These are phyloP conservation scores for Colletotrichum sp. DNA, from an alignment of 2,329 filamentous ascomycete species.

Conservation along the genomic window DNA sequence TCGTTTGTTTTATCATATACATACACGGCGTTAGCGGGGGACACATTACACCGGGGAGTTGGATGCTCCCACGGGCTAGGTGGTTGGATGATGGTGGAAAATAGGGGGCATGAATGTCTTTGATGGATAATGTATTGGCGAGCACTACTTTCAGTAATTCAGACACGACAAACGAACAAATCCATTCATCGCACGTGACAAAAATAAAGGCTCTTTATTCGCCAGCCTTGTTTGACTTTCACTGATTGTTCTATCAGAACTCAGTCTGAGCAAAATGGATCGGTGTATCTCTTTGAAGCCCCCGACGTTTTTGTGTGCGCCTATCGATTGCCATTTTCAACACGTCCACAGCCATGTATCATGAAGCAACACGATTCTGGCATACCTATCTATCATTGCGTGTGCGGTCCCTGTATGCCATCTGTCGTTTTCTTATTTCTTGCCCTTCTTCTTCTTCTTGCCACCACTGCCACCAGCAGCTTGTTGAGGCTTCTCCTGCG, in stretches of 20 bases:
- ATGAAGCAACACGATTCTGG: neutral
- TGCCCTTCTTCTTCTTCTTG: slow-evolving; percentile 76
- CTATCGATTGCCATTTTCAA: neutral
- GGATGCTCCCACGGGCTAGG: slow-evolving; percentile 6
- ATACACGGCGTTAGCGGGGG: slow-evolving; percentile 15
- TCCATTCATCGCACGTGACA: neutral
- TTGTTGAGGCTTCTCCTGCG: slow-evolving; percentile 29
- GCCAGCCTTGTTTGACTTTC: neutral
- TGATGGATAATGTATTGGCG: slow-evolving; percentile 18
- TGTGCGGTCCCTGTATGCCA: neutral
- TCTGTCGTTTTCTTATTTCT: slow-evolving; percentile 57
- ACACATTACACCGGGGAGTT: slow-evolving; percentile 12
- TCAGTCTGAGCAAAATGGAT: neutral
- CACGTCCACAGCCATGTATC: neutral
- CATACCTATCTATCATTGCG: neutral
- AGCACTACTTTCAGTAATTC: slow-evolving; percentile 7
- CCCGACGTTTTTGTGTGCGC: neutral
- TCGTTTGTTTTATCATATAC: neutral
- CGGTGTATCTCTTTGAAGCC: neutral
- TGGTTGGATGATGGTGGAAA: slow-evolving; percentile 18
- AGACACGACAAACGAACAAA: neutral
- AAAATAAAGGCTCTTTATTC: neutral
- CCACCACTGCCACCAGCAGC: slow-evolving; percentile 44
- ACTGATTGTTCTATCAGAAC: neutral
- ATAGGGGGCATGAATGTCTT: slow-evolving; percentile 18